Percentiles rank a stretch among this genome's conserved stretches.
These are phyloP conservation scores for Blastomyces silverae DNA, from an alignment of 2,329 filamentous ascomycete genomes.

Conservation along the genomic window DNA sequence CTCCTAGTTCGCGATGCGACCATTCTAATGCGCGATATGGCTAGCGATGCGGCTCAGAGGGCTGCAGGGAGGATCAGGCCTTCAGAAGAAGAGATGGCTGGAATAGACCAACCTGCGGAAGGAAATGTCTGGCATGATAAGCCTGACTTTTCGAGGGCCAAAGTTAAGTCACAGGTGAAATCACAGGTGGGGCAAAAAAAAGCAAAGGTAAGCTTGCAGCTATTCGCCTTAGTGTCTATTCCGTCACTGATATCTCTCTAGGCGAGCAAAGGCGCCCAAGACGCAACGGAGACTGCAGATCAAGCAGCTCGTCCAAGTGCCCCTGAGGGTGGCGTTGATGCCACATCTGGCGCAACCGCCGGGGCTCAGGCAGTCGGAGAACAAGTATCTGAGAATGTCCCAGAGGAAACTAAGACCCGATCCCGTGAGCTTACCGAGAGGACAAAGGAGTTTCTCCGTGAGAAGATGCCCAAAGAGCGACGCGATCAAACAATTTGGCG, in stretches of 20 bases:
- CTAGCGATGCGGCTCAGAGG: constrained; percentile 77
- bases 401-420: constrained; percentile 50
- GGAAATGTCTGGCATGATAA: constrained; percentile 93
- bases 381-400: constrained; percentile 55
- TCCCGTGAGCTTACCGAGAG: constrained; percentile 36
- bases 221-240: background rate
- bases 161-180: constrained; percentile 62
- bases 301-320: constrained; percentile 35
- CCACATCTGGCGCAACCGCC: constrained; percentile 30
- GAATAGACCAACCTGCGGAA: constrained; percentile 75
- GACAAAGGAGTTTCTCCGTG: constrained; percentile 67
- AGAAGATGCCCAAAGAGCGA: constrained; percentile 87
- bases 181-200: constrained; percentile 52
- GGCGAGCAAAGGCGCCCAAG: constrained; percentile 47
- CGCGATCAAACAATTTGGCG: constrained; percentile 88
- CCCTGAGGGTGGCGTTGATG: constrained; percentile 1
- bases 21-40: constrained; percentile 79
- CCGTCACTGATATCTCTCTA: constrained; percentile 10
- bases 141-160: constrained; percentile 65
- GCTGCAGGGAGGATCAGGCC: constrained; percentile 70
- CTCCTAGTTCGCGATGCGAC: constrained; percentile 66
- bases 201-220: constrained; percentile 42
- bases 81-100: constrained; percentile 64
- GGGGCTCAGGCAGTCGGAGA: constrained; percentile 40
- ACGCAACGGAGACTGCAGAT: constrained; percentile 51